Percentiles rank a stretch among this genome's conserved stretches.
Evolutionary conservation across 441 rosid species (phyloP).

Genomic region (Bocquillonia castaneifolia): DNA sequence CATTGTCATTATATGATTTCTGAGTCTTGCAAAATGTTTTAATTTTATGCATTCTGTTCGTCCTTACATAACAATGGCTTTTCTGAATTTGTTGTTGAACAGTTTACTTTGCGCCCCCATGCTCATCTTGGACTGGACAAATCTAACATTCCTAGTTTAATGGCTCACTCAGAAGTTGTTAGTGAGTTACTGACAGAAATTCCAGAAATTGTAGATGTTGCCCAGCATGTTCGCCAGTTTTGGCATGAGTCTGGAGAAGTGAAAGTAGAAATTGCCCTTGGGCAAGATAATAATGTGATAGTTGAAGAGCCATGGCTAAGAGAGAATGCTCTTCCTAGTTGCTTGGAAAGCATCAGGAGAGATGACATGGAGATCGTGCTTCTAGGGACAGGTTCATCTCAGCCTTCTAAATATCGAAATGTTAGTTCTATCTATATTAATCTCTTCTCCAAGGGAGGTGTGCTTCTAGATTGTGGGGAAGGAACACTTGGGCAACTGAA

Average conservation of each 20-base stretch:
- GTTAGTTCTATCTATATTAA: slow-evolving; percentile 73
- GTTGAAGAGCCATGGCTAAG: slow-evolving; percentile 77
- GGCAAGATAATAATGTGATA: slow-evolving; percentile 32
- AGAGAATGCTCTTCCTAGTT: slow-evolving; percentile 52
- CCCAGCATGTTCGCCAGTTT: slow-evolving; percentile 44
- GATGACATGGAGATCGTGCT: slow-evolving; percentile 89
- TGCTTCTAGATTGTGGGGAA: slow-evolving; percentile 91
- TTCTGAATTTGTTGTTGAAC: slow-evolving; percentile 18
- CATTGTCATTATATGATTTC: background rate
- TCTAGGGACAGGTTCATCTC: slow-evolving; percentile 93
- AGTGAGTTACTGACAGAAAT: slow-evolving; percentile 60
- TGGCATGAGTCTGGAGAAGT: slow-evolving; percentile 41
- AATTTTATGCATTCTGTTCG: no score
- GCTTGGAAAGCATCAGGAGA: slow-evolving; percentile 68
- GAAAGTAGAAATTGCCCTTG: slow-evolving; percentile 17
- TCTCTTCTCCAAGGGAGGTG: slow-evolving; percentile 69
- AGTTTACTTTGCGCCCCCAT: slow-evolving; percentile 92
- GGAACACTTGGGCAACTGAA: slow-evolving; percentile 93
- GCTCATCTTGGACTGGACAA: slow-evolving; percentile 72
- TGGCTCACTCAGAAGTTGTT: slow-evolving; percentile 41
- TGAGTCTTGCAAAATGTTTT: no score
- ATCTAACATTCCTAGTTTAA: slow-evolving; percentile 51
- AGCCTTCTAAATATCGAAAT: slow-evolving; percentile 90
- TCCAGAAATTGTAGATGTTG: slow-evolving; percentile 68
- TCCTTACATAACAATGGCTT: background rate